Evolutionary conservation across 345 rosid species (phyloP).

Genomic region (Odontarrhena argentea): DNA sequence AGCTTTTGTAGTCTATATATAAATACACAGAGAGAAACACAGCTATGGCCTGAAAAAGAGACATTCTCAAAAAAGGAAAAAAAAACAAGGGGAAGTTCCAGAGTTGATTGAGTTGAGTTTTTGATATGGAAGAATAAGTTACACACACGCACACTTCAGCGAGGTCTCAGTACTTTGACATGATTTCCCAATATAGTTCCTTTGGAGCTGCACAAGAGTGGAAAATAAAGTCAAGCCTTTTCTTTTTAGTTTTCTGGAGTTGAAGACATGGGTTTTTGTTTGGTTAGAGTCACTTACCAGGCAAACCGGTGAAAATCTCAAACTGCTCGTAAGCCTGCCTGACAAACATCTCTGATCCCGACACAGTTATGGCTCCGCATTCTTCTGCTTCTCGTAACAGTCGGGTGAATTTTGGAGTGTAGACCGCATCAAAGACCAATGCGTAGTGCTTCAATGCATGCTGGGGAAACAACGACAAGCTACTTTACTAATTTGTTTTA

Average conservation of each 20-base stretch:
- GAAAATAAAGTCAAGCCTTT: slow-evolving; percentile 12
- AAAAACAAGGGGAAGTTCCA: slow-evolving; percentile 13
- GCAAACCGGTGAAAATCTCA: slow-evolving; percentile 80
- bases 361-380: slow-evolving; percentile 67
- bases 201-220: slow-evolving; percentile 65
- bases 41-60: slow-evolving; percentile 12
- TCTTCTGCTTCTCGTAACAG: slow-evolving; percentile 85
- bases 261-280: not conserved
- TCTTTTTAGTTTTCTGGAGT: slow-evolving; percentile 14
- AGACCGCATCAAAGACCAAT: slow-evolving; percentile 84
- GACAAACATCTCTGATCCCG: slow-evolving; percentile 89
- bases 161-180: slow-evolving; percentile 59
- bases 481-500: slow-evolving; percentile 2
- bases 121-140: slow-evolving; percentile 11
- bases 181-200: slow-evolving; percentile 63
- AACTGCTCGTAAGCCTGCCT: slow-evolving; percentile 90
- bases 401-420: slow-evolving; percentile 81
- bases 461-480: slow-evolving; percentile 43
- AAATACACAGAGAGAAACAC: not conserved
- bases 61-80: not conserved
- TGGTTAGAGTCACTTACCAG: slow-evolving; percentile 46
- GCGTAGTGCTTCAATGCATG: slow-evolving; percentile 67
- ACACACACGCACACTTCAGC: not conserved
- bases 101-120: slow-evolving; percentile 16
- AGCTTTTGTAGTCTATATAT: slow-evolving; percentile 2